Evolutionary conservation across 306 rosid genomes (phyloP).

Genomic region (Glycine tomentella): DNA sequence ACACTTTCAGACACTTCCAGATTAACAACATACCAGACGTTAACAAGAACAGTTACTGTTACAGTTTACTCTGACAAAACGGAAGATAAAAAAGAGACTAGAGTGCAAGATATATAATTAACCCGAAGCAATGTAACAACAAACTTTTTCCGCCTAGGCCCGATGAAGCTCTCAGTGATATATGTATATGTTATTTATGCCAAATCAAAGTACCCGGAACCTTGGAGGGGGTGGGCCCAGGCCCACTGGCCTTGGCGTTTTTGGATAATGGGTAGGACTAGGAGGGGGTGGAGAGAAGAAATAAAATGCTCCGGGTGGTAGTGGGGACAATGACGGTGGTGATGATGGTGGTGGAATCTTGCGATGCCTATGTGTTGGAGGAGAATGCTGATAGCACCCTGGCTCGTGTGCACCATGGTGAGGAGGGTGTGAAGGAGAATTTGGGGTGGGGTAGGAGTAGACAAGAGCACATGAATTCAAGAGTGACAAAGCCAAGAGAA

Average conservation of each 20-base stretch:
- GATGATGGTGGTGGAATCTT: slow-evolving; percentile 20
- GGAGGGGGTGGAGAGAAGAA: slow-evolving; percentile 85
- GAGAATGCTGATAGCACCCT: not conserved
- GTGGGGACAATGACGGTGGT: slow-evolving; percentile 10
- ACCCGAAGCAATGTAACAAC: not conserved
- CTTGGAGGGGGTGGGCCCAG: slow-evolving; percentile 37
- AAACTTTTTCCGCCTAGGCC: not conserved
- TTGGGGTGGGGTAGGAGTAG: slow-evolving; percentile 12
- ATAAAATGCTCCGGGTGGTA: slow-evolving; percentile 63
- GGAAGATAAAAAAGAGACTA: not conserved
- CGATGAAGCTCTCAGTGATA: not conserved
- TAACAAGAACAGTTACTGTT: not conserved
- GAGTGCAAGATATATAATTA: not conserved
- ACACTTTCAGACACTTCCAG: not conserved
- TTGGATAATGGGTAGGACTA: slow-evolving; percentile 42
- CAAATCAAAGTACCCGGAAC: slow-evolving; percentile 8
- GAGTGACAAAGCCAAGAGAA: slow-evolving; percentile 37
- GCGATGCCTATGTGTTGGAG: not conserved
- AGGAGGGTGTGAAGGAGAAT: not conserved
- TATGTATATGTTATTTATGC: no score
- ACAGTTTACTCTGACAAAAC: not conserved
- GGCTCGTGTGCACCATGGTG: not conserved
- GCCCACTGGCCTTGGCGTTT: slow-evolving; percentile 20
- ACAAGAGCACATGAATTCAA: slow-evolving; percentile 41
- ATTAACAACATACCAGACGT: not conserved